Percentiles rank a stretch among this genome's conserved stretches.
Evolutionary conservation across 1,284 basidiomycete species (phyloP).

Genomic region (Testicularia cyperi): DNA sequence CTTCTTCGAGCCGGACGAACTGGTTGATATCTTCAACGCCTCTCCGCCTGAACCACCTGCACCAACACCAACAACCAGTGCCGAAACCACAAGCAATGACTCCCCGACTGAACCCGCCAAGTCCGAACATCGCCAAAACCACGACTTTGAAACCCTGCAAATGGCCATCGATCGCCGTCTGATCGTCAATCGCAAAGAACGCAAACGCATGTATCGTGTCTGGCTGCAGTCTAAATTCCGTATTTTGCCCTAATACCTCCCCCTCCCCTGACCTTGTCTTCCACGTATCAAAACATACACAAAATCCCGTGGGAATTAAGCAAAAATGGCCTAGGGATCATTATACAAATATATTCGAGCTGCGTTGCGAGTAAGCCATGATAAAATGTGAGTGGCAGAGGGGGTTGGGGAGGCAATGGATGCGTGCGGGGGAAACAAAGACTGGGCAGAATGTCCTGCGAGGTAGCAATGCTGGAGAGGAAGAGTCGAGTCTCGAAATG

Average conservation of each 20-base stretch:
- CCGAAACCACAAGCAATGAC: slow-evolving; percentile 1
- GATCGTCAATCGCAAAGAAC: slow-evolving; percentile 57
- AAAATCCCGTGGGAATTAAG: too few relatives aligned
- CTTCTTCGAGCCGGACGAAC: slow-evolving; percentile 54
- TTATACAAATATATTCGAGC: too few relatives aligned
- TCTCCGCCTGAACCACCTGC: slow-evolving; percentile 14
- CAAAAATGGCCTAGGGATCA: too few relatives aligned
- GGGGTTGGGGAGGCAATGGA: too few relatives aligned
- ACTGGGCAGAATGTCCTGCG: too few relatives aligned
- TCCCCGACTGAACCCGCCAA: not conserved
- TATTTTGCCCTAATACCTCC: slow-evolving; percentile 2
- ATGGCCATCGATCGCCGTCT: slow-evolving; percentile 56
- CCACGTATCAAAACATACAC: too few relatives aligned
- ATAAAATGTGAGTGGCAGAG: too few relatives aligned
- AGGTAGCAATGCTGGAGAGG: too few relatives aligned
- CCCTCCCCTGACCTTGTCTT: too few relatives aligned
- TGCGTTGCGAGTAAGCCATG: too few relatives aligned
- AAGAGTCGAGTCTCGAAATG: too few relatives aligned
- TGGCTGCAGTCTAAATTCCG: slow-evolving; percentile 57
- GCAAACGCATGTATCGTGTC: slow-evolving; percentile 55
- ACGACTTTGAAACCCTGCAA: slow-evolving; percentile 49
- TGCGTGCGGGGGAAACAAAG: too few relatives aligned
- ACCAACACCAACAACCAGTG: not conserved
- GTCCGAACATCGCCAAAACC: not conserved
- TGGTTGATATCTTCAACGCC: slow-evolving; percentile 49